Conservation (phyloP, 2,329 filamentous ascomycete species). For the Leptographium lundbergii region DNA sequence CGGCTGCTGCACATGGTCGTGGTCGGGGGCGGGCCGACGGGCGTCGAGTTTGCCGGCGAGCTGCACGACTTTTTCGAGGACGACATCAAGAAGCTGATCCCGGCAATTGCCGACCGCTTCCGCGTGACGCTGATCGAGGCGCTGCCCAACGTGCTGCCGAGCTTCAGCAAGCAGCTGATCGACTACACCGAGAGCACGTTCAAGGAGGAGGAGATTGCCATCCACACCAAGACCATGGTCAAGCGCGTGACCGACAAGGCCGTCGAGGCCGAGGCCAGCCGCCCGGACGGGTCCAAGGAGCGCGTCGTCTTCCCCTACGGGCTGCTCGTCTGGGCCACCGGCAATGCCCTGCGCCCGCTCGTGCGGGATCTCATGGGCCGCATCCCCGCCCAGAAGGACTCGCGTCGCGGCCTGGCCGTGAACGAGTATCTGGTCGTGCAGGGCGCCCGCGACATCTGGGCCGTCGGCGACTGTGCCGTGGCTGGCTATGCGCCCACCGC, state of each 20-base stretch:
- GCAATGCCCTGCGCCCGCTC: slow-evolving; percentile 82
- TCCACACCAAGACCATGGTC: slow-evolving; percentile 98
- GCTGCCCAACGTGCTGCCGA: slow-evolving; percentile 88
- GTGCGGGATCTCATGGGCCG: slow-evolving; percentile 84
- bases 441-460: slow-evolving; percentile 94
- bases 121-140: slow-evolving; percentile 96
- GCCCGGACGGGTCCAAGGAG: slow-evolving; percentile 74
- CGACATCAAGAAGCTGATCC: slow-evolving; percentile 95
- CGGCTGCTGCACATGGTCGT: slow-evolving; percentile 97
- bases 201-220: slow-evolving; percentile 95
- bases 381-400: slow-evolving; percentile 90
- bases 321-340: slow-evolving; percentile 94
- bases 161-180: slow-evolving; percentile 98
- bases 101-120: slow-evolving; percentile 89
- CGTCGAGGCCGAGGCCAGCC: slow-evolving; percentile 78
- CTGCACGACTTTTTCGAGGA: slow-evolving; percentile 98
- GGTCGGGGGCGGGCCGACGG: slow-evolving; percentile 83
- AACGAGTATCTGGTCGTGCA: slow-evolving; percentile 99
- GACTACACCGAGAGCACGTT: slow-evolving; percentile 99
- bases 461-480: slow-evolving; percentile 91
- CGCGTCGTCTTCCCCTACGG: slow-evolving; percentile 79
- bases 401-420: slow-evolving; percentile 84
- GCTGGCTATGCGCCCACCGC: slow-evolving; percentile 96
- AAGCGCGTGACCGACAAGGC: slow-evolving; percentile 90
- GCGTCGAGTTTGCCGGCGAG: slow-evolving; percentile 97